Conservation (phyloP, 257 asterid genomes). For the Misopates orontium region DNA sequence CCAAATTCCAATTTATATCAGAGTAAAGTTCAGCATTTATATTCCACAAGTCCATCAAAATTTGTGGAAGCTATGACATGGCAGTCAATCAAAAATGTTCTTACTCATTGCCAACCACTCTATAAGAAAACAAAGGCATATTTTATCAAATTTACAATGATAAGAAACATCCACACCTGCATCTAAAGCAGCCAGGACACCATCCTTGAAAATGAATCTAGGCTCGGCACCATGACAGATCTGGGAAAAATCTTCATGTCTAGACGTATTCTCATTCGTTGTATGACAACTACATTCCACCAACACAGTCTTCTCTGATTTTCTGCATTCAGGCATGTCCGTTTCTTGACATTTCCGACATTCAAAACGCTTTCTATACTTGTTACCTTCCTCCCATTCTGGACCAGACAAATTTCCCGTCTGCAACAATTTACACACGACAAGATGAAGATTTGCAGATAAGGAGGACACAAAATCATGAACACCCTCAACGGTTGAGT, state of each 20-base stretch:
- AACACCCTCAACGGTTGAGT: slow-evolving; percentile 57
- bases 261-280: slow-evolving; percentile 15
- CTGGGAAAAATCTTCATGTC: slow-evolving; percentile 20
- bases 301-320: slow-evolving; percentile 29
- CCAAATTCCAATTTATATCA: slow-evolving; percentile 23
- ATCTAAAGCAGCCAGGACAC: slow-evolving; percentile 51
- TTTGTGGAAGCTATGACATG: slow-evolving; percentile 37
- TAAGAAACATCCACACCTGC: slow-evolving; percentile 40
- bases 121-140: slow-evolving; percentile 83
- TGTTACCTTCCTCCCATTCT: slow-evolving; percentile 23
- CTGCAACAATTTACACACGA: slow-evolving; percentile 44
- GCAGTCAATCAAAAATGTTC: slow-evolving; percentile 32
- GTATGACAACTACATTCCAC: slow-evolving; percentile 61
- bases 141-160: slow-evolving; percentile 75
- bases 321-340: slow-evolving; percentile 21
- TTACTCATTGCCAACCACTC: slow-evolving; percentile 62
- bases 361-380: slow-evolving; percentile 22
- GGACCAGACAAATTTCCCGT: slow-evolving; percentile 26
- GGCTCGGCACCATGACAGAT: slow-evolving; percentile 30
- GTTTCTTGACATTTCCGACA: slow-evolving; percentile 27
- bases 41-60: slow-evolving; percentile 56
- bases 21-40: slow-evolving; percentile 24
- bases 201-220: slow-evolving; percentile 57
- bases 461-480: slow-evolving; percentile 71
- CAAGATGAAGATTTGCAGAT: slow-evolving; percentile 65